phyloP scores from a whole-genome alignment of 1,284 basidiomycete genomes.

The Ustilago crameri region DNA sequence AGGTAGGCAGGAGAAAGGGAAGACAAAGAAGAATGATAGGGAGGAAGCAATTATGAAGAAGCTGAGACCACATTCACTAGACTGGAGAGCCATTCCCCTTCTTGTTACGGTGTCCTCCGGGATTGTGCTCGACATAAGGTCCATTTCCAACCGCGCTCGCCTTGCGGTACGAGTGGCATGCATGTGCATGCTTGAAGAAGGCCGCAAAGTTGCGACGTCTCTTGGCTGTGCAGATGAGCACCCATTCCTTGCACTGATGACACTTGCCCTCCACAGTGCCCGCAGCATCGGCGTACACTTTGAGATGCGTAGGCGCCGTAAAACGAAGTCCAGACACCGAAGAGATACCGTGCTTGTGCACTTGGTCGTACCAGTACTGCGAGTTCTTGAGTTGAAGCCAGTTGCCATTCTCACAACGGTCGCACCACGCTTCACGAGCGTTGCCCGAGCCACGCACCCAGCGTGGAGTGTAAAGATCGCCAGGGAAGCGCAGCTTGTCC shows the following conservation, averaged over 20 bases:
- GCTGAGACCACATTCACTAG: no score
- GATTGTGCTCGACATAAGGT: slow-evolving; percentile 52
- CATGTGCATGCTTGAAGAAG: slow-evolving; percentile 56
- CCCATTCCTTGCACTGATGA: slow-evolving; percentile 57
- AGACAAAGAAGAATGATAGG: neutral
- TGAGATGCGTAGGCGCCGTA: slow-evolving; percentile 51
- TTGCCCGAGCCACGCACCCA: slow-evolving; percentile 57
- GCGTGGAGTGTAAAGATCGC: slow-evolving; percentile 56
- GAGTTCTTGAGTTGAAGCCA: slow-evolving; percentile 60
- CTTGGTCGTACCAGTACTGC: slow-evolving; percentile 61
- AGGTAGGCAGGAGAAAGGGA: neutral
- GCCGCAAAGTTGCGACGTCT: slow-evolving; percentile 50
- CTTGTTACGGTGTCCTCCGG: slow-evolving; percentile 46
- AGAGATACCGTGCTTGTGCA: slow-evolving; percentile 57
- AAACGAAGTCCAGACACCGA: slow-evolving; percentile 53
- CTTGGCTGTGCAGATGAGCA: slow-evolving; percentile 55
- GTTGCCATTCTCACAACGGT: slow-evolving; percentile 53
- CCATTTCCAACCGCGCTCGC: slow-evolving; percentile 49
- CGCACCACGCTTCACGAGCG: slow-evolving; percentile 57
- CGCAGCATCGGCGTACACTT: slow-evolving; percentile 47
- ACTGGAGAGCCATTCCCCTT: slow-evolving; percentile 19
- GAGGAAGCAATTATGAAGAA: no score
- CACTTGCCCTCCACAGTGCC: slow-evolving; percentile 56
- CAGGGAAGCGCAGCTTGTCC: slow-evolving; percentile 55
- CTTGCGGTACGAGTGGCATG: slow-evolving; percentile 51